Percentiles rank a stretch among this genome's conserved stretches.
phyloP scores from a whole-genome alignment of 2,329 filamentous ascomycete species.

The Endocalyx cinctus region DNA sequence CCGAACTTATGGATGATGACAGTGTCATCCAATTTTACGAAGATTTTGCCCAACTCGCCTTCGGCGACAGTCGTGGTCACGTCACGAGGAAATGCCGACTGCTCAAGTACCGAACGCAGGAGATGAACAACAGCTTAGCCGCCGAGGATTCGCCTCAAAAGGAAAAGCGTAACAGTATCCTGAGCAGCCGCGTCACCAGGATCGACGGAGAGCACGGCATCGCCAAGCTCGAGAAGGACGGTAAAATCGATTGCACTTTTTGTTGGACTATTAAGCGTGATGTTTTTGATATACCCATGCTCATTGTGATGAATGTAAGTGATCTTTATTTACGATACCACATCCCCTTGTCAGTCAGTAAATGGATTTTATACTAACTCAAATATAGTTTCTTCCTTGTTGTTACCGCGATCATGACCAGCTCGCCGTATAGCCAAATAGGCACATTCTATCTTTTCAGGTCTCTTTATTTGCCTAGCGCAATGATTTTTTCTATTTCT shows the following conservation, averaged over 20 bases:
- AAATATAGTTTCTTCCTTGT: slow-evolving; percentile 51
- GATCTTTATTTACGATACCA: too few species aligned
- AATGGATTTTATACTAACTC: not conserved
- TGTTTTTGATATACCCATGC: slow-evolving; percentile 96
- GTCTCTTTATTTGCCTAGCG: too few species aligned
- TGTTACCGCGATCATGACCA: slow-evolving; percentile 57
- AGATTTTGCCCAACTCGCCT: slow-evolving; percentile 87
- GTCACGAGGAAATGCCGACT: slow-evolving; percentile 81
- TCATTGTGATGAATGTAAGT: slow-evolving; percentile 96
- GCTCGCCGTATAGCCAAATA: slow-evolving; percentile 50
- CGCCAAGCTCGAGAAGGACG: slow-evolving; percentile 76
- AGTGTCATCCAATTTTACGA: slow-evolving; percentile 94
- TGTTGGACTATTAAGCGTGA: slow-evolving; percentile 97
- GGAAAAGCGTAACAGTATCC: slow-evolving; percentile 42
- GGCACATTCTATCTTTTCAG: too few species aligned
- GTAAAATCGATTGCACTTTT: slow-evolving; percentile 90
- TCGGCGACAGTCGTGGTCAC: slow-evolving; percentile 82
- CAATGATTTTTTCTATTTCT: slow-evolving; percentile 4
- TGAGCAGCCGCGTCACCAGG: slow-evolving; percentile 56
- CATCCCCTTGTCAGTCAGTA: not conserved
- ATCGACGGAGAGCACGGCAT: slow-evolving; percentile 75
- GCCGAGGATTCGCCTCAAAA: slow-evolving; percentile 42
- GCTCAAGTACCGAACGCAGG: slow-evolving; percentile 81
- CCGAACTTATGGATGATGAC: slow-evolving; percentile 89
- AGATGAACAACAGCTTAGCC: slow-evolving; percentile 39